These are phyloP conservation scores for Talaromyces pinophilus DNA, from an alignment of 2,329 filamentous ascomycete genomes.

Conservation along the genomic window DNA sequence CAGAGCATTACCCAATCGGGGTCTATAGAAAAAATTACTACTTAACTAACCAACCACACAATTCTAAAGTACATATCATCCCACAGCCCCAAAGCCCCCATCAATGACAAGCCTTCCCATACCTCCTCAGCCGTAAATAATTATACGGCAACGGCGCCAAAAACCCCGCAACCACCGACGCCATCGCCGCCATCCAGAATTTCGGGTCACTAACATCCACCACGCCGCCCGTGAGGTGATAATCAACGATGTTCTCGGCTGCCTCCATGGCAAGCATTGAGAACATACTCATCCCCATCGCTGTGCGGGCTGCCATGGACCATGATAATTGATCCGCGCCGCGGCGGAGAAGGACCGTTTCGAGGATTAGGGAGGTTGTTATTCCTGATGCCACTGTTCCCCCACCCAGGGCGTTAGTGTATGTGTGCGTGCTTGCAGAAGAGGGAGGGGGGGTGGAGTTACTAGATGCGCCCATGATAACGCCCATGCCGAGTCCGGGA, in stretches of 20 bases:
- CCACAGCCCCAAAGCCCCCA: background rate
- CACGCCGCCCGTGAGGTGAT: slow-evolving; percentile 55
- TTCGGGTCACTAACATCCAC: slow-evolving; percentile 50
- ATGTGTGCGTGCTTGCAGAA: too few species aligned
- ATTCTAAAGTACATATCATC: background rate
- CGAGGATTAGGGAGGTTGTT: slow-evolving; percentile 54
- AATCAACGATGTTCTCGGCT: slow-evolving; percentile 59
- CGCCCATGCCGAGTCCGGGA: slow-evolving; percentile 50
- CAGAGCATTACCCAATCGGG: background rate
- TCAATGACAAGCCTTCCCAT: slow-evolving; percentile 1
- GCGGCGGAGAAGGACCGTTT: slow-evolving; percentile 53
- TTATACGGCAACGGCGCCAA: slow-evolving; percentile 5
- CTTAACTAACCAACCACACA: background rate
- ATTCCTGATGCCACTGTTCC: slow-evolving; percentile 54
- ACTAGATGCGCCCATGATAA: slow-evolving; percentile 58
- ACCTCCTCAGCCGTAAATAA: background rate
- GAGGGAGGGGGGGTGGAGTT: slow-evolving; percentile 25
- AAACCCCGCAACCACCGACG: background rate
- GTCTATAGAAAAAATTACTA: background rate
- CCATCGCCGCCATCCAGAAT: slow-evolving; percentile 54
- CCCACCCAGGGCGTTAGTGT: background rate
- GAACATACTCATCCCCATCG: slow-evolving; percentile 60
- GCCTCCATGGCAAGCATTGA: slow-evolving; percentile 62
- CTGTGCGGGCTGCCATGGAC: slow-evolving; percentile 52
- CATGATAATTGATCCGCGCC: slow-evolving; percentile 54